phyloP scores from a whole-genome alignment of 2,329 filamentous ascomycete genomes.

The Colletotrichum coccodes region DNA sequence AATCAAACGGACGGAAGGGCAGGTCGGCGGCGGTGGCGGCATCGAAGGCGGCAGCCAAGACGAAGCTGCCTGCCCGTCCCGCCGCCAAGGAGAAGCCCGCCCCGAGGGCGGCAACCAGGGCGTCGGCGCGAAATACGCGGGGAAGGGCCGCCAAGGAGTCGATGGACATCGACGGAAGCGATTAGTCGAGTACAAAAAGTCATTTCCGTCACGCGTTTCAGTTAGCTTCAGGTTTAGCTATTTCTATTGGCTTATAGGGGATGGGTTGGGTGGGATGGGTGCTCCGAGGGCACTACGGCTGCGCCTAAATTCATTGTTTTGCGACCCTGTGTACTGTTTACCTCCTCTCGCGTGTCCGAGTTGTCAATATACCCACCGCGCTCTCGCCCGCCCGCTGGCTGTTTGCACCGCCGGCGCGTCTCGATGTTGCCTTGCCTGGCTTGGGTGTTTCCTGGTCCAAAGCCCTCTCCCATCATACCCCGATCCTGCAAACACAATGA shows the following conservation, averaged over 20 bases:
- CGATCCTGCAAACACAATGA: too few relatives aligned
- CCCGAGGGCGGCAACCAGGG: constrained; percentile 16
- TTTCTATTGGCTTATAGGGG: constrained; percentile 15
- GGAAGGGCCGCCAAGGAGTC: constrained; percentile 39
- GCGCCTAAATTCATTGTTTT: not conserved
- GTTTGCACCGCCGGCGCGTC: too few relatives aligned
- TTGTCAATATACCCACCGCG: too few relatives aligned
- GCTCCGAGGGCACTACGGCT: not conserved
- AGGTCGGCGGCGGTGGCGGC: constrained; percentile 17
- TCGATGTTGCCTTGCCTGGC: too few relatives aligned
- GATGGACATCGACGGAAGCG: constrained; percentile 47
- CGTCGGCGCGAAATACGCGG: constrained; percentile 34
- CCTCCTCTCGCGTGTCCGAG: too few relatives aligned
- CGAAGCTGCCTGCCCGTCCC: constrained; percentile 31
- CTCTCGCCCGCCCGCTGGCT: too few relatives aligned
- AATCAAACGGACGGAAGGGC: constrained; percentile 30
- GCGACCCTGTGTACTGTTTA: not conserved
- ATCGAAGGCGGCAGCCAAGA: constrained; percentile 23
- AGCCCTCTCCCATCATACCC: too few relatives aligned
- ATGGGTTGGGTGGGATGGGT: constrained; percentile 6
- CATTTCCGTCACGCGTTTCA: not conserved
- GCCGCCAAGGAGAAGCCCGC: constrained; percentile 32
- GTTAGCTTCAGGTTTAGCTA: constrained; percentile 12
- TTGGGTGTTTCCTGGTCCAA: too few relatives aligned
- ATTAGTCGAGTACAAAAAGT: constrained; percentile 14